Evolutionary conservation across 2,329 filamentous ascomycete genomes (phyloP), one percentile per base, ranked within the genome.

Genomic region (Madurella fahalii): DNA sequence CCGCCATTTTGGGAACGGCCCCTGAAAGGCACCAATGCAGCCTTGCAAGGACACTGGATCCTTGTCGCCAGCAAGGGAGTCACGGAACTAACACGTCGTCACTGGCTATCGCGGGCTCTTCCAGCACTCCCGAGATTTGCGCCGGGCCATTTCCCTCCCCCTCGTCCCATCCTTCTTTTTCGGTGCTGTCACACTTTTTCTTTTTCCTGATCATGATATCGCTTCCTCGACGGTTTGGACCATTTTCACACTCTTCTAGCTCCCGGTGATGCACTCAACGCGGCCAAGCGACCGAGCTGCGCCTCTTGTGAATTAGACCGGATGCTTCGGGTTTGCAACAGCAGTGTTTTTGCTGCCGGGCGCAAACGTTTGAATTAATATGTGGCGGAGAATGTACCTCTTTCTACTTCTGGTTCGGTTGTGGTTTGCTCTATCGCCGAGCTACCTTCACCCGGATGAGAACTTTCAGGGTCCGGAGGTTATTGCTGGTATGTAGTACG

Each of bases 391-490:
- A 72, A 83, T 86, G 59, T 96, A 96, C 74, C 78, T 97, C 60
- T 74, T 95, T 53, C 79, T 99, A 65, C 79, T 95, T 66, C 77
- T 94, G 63, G 83, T 96, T 66, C 87, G 94, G 72, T 80, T 97
- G 67, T 97, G 93, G 82, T 93, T 97, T 71, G 93, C 94, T 57
- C 76, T 97, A 61, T 92, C 88, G 60, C 89, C 94, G 56, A 97
- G 93, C 78, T 99, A 99, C 72, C 83, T 99, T 45, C 94, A 99
- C 71, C 94, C 94, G 5, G 94, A 99, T 75, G 94, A 99, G 79
- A 94, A 97, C 77, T 99, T 99, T 67, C 94, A 99, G 75, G 94
- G 94, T 37, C 94, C 94, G 15, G 94, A 99, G 77, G 87, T 97
- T 61, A 94, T 97, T 67, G 92, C 93, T 67, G 93, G 93, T 96